These are phyloP conservation scores for Cairneyella variabilis DNA, from an alignment of 495 filamentous ascomycete species.

Conservation along the genomic window DNA sequence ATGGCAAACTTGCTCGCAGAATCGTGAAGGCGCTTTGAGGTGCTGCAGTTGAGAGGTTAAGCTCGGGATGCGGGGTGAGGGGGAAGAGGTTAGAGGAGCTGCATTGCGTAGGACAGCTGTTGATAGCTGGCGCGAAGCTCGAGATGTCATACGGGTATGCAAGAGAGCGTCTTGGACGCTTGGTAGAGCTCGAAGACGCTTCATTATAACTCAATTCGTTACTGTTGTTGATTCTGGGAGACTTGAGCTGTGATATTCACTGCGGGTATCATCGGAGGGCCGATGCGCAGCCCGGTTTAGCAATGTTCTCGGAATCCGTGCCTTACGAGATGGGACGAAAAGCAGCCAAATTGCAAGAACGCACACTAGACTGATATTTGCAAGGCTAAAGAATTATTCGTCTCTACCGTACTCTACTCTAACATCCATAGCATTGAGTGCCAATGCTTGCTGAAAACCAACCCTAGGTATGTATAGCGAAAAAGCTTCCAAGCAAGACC, in stretches of 20 bases:
- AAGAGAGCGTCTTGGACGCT: slow-evolving; percentile 25
- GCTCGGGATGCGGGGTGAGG: slow-evolving; percentile 2
- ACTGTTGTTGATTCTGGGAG: not conserved
- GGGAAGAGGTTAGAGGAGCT: not conserved
- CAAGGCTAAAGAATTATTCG: not conserved
- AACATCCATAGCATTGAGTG: slow-evolving; percentile 18
- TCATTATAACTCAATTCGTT: slow-evolving; percentile 33
- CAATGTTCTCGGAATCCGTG: too few species aligned
- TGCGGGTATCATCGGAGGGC: too few species aligned
- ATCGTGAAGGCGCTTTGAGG: not conserved
- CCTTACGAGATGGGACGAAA: too few species aligned
- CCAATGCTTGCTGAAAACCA: slow-evolving; percentile 10
- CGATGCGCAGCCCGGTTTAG: too few species aligned
- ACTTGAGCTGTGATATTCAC: not conserved
- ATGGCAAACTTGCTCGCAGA: slow-evolving; percentile 7
- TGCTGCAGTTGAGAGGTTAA: not conserved
- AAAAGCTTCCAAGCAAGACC: not conserved
- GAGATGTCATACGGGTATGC: not conserved
- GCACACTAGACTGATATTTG: too few species aligned
- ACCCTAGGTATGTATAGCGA: slow-evolving; percentile 9
- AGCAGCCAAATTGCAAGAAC: too few species aligned
- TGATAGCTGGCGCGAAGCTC: slow-evolving; percentile 13
- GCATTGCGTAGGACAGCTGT: slow-evolving; percentile 27
- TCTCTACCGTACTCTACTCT: slow-evolving; percentile 17
- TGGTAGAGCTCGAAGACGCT: slow-evolving; percentile 26